These are phyloP conservation scores for Psidium friedrichsthalianum DNA, from an alignment of 345 rosid species.

Conservation along the genomic window DNA sequence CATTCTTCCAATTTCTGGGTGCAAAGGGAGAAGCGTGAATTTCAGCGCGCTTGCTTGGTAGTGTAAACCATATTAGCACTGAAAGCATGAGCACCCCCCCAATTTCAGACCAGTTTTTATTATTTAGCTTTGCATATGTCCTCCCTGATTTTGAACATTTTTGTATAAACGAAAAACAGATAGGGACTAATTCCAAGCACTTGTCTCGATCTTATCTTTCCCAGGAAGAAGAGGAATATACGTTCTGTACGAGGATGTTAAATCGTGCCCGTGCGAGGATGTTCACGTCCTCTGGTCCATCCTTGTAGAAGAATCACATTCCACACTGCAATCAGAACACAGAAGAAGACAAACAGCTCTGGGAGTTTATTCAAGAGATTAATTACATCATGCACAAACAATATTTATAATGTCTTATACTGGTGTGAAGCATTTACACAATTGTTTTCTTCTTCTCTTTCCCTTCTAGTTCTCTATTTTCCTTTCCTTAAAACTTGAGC, in stretches of 20 bases:
- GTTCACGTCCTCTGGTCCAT: slow-evolving; percentile 41
- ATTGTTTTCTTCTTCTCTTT: neutral
- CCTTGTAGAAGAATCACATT: slow-evolving; percentile 23
- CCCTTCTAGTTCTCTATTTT: neutral
- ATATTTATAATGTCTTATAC: neutral
- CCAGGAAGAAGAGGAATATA: slow-evolving; percentile 23
- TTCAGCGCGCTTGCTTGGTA: neutral
- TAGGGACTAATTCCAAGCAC: neutral
- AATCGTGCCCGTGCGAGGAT: slow-evolving; percentile 35
- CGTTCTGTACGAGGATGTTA: slow-evolving; percentile 35
- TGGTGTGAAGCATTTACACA: neutral
- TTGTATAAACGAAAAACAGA: neutral
- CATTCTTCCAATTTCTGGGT: neutral
- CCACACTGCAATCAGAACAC: slow-evolving; percentile 25
- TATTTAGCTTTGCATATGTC: too few relatives aligned
- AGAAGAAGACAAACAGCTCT: neutral
- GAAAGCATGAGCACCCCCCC: neutral
- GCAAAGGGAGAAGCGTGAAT: neutral
- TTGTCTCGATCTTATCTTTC: neutral
- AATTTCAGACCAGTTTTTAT: too few relatives aligned
- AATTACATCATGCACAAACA: neutral
- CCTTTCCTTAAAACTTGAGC: neutral
- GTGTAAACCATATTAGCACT: neutral
- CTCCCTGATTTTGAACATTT: neutral
- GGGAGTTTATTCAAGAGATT: neutral